These are phyloP conservation scores for Hondaea fermentalgiana DNA, from an alignment of 108 stramenopile genomes.

Conservation along the genomic window DNA sequence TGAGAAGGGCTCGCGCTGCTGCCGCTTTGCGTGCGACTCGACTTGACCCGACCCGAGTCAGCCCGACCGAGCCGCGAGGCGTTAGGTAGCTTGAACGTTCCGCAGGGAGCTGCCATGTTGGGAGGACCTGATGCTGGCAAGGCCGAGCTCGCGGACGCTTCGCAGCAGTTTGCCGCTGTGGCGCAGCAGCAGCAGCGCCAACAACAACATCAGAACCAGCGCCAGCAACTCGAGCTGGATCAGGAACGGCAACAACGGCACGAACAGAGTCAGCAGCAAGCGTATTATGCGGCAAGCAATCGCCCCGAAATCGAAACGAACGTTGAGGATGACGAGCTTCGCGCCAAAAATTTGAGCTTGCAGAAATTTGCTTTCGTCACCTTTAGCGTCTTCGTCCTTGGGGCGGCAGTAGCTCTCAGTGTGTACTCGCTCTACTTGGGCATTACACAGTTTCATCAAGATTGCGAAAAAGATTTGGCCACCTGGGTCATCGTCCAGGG, in stretches of 20 bases:
- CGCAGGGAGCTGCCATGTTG: too few relatives aligned
- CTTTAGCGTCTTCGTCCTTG: neutral
- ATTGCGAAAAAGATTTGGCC: neutral
- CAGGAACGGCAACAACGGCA: too few relatives aligned
- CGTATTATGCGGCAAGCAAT: neutral
- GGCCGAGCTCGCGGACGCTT: neutral
- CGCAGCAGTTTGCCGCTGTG: neutral
- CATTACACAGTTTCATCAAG: neutral
- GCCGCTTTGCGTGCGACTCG: too few relatives aligned
- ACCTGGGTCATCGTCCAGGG: neutral
- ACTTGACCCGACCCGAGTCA: too few relatives aligned
- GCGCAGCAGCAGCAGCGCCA: neutral
- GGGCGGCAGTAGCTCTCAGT: neutral
- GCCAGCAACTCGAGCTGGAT: neutral
- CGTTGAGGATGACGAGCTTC: neutral
- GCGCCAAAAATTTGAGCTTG: neutral
- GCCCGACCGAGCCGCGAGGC: too few relatives aligned
- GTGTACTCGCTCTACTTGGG: neutral
- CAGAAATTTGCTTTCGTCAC: neutral
- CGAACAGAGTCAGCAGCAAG: neutral
- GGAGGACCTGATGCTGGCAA: too few relatives aligned
- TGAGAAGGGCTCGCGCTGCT: too few relatives aligned
- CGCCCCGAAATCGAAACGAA: neutral
- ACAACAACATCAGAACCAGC: neutral
- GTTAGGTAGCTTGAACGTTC: too few relatives aligned